Conservation (phyloP, 257 asterid species). For the Leptodermis oblonga region DNA sequence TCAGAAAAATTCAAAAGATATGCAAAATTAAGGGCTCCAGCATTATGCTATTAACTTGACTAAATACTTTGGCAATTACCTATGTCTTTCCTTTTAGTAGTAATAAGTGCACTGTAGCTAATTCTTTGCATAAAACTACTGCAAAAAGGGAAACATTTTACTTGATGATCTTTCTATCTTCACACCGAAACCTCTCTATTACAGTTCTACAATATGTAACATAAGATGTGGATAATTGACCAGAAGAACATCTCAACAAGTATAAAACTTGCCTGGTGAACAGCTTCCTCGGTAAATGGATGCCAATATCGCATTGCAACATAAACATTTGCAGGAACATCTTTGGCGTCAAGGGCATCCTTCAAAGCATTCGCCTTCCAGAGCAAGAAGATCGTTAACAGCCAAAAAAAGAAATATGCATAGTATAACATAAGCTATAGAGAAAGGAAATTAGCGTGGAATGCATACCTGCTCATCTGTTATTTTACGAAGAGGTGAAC, state of each 20-base stretch:
- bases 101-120: background rate
- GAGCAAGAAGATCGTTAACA: slow-evolving; percentile 9
- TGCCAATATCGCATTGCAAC: slow-evolving; percentile 99
- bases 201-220: background rate
- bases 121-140: background rate
- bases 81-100: background rate
- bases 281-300: slow-evolving; percentile 98
- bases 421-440: background rate
- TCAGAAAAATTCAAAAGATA: background rate
- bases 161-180: no score
- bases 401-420: slow-evolving; percentile 4
- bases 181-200: background rate
- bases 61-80: background rate
- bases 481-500: slow-evolving; percentile 90
- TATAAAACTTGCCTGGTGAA: slow-evolving; percentile 52
- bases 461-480: slow-evolving; percentile 81
- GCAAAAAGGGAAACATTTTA: background rate
- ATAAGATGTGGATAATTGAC: background rate
- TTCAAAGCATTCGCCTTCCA: slow-evolving; percentile 73
- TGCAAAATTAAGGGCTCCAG: background rate
- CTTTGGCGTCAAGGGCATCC: slow-evolving; percentile 60
- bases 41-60: background rate
- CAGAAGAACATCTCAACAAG: background rate
- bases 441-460: background rate
- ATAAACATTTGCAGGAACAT: slow-evolving; percentile 65